A percentile compares a stretch with the other conserved stretches of the same genome.
Conservation (phyloP, 2,329 filamentous ascomycete species). For the Atkinsonella hypoxylon region DNA sequence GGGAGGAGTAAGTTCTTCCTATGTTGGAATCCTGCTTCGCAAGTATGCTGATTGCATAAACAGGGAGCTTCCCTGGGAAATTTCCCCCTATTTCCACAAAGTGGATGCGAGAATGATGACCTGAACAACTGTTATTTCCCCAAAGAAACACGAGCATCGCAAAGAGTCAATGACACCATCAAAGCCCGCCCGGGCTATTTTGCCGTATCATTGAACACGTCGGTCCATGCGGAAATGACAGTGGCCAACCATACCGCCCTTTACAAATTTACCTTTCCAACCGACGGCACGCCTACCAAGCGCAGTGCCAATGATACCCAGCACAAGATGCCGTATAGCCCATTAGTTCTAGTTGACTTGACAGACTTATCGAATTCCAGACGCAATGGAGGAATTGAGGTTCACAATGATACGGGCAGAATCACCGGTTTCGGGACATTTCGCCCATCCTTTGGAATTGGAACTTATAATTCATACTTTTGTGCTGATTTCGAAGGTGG, state of each 20-base stretch:
- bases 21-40: no score
- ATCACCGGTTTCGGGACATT: constrained; percentile 48
- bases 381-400: constrained; percentile 11
- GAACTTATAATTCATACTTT: constrained; percentile 44
- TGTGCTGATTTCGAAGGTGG: constrained; percentile 48
- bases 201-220: constrained; percentile 40
- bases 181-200: constrained; percentile 51
- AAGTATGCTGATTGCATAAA: not conserved
- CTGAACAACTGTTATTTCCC: constrained; percentile 38
- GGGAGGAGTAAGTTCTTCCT: constrained; percentile 17
- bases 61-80: constrained; percentile 35
- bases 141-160: constrained; percentile 32
- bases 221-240: constrained; percentile 51
- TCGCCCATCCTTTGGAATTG: constrained; percentile 47
- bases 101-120: constrained; percentile 32
- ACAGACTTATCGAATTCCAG: constrained; percentile 35
- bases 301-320: not conserved
- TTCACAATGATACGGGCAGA: constrained; percentile 35
- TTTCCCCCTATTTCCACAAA: constrained; percentile 39
- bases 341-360: constrained; percentile 47
- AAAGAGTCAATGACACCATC: constrained; percentile 37
- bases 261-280: constrained; percentile 47
- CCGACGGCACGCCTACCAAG: constrained; percentile 14
- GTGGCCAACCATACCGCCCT: constrained; percentile 46
- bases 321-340: constrained; percentile 17